Conservation (phyloP, 2,329 filamentous ascomycete genomes). For the Apiospora koreana region DNA sequence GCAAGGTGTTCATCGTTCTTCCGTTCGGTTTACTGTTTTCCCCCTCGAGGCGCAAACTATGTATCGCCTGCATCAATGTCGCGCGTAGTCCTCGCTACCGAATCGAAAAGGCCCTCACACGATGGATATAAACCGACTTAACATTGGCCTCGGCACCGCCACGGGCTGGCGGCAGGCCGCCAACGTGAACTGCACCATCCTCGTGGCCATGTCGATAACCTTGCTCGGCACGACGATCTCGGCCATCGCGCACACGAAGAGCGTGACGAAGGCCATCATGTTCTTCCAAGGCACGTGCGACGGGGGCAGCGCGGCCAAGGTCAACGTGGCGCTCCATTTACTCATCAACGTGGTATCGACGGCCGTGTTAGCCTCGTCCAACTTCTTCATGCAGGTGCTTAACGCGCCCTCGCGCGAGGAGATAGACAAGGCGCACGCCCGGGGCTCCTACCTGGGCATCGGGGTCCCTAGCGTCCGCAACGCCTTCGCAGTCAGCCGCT, state of each 20-base stretch:
- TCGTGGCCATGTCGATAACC: neutral
- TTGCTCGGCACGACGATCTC: neutral
- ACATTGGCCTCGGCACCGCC: neutral
- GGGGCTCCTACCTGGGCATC: slow-evolving; percentile 41
- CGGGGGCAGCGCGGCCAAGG: neutral
- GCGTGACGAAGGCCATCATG: slow-evolving; percentile 9
- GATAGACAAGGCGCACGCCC: slow-evolving; percentile 41
- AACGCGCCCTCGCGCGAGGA: slow-evolving; percentile 18
- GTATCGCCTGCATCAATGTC: neutral
- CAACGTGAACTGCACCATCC: neutral
- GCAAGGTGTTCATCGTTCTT: neutral
- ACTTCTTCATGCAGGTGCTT: slow-evolving; percentile 23
- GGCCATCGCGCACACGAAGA: neutral
- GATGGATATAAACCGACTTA: neutral
- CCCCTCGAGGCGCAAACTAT: neutral
- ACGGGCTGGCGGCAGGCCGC: neutral
- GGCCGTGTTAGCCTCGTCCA: slow-evolving; percentile 16
- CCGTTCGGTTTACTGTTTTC: neutral
- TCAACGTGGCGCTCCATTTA: slow-evolving; percentile 14
- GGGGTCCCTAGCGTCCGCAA: slow-evolving; percentile 43
- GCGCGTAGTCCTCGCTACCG: neutral
- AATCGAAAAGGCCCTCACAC: neutral
- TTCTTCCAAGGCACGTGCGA: slow-evolving; percentile 11
- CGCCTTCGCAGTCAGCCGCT: slow-evolving; percentile 17
- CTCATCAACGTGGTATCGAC: slow-evolving; percentile 15